Evolutionary conservation across 148 eudicot species (phyloP).

Genomic region (Amaranthus cruentus): DNA sequence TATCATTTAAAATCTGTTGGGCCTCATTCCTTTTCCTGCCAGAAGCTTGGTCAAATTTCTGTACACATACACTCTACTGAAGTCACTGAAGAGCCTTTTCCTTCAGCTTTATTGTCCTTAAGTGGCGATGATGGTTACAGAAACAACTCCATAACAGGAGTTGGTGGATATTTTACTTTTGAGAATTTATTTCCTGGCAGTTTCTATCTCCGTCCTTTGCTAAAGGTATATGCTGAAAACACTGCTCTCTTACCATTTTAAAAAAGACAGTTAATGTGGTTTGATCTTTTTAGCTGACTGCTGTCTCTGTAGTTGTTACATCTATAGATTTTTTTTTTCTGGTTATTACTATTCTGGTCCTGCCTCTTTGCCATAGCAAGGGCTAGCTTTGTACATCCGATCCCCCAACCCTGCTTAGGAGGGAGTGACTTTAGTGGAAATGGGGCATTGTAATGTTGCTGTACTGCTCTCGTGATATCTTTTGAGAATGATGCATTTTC

Average conservation of each 20-base stretch:
- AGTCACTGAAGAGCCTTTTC: conserved; percentile 68
- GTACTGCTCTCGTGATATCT: background rate
- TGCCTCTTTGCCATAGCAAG: too few relatives aligned
- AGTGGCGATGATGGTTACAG: conserved; percentile 99
- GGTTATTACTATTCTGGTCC: background rate
- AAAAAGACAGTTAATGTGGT: background rate
- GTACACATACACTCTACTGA: conserved; percentile 61
- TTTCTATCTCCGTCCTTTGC: conserved; percentile 93
- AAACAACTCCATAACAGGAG: conserved; percentile 77
- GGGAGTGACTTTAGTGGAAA: too few relatives aligned
- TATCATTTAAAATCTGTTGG: conserved; percentile 77
- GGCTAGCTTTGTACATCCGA: too few relatives aligned
- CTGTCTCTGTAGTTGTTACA: background rate
- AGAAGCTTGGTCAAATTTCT: conserved; percentile 90
- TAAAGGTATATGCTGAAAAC: conserved; percentile 56
- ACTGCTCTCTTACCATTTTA: background rate
- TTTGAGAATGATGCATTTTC: background rate
- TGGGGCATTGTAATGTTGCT: too few relatives aligned
- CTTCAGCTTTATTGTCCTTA: conserved; percentile 80
- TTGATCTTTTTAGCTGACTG: conserved; percentile 8
- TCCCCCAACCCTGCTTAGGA: too few relatives aligned
- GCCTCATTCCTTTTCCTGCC: conserved; percentile 77
- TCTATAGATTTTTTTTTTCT: background rate
- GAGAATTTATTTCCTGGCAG: conserved; percentile 89
- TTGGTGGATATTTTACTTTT: conserved; percentile 73